phyloP scores from a whole-genome alignment of 1,284 basidiomycete genomes.

The Austropuccinia psidii region DNA sequence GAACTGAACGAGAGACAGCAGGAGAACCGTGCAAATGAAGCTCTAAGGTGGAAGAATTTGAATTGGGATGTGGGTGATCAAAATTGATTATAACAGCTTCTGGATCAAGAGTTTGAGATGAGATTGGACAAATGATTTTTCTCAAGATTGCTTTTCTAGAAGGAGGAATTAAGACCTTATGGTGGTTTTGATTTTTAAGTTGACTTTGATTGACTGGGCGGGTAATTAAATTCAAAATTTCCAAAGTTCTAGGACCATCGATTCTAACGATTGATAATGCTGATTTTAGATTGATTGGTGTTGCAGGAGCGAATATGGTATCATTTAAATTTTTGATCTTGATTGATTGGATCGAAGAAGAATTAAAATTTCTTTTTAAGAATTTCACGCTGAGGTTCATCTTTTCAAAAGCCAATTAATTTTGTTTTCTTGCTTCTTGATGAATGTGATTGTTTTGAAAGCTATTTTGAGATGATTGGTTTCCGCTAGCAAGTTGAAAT shows the following conservation, averaged over 20 bases:
- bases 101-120: conserved; percentile 61
- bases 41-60: conserved; percentile 56
- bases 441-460: no score
- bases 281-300: conserved; percentile 64
- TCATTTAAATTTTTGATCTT: no score
- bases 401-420: no score
- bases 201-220: conserved; percentile 37
- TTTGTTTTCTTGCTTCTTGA: no score
- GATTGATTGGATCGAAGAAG: no score
- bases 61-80: not conserved
- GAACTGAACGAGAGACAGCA: conserved; percentile 63
- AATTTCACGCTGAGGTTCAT: no score
- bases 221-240: conserved; percentile 59
- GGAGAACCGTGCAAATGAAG: conserved; percentile 79
- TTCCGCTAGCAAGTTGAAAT: no score
- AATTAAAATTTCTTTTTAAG: no score
- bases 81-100: conserved; percentile 8
- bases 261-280: conserved; percentile 73
- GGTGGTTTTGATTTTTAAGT: not conserved
- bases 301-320: conserved; percentile 80
- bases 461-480: no score
- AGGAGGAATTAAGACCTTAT: conserved; percentile 33
- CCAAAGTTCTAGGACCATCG: conserved; percentile 62
- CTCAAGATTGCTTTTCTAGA: conserved; percentile 66
- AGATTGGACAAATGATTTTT: conserved; percentile 59